Percentiles rank a stretch among this genome's conserved stretches.
These are phyloP conservation scores for Dictyostelium brefeldianum DNA, from an alignment of 78 protist genomes.

Conservation along the genomic window DNA sequence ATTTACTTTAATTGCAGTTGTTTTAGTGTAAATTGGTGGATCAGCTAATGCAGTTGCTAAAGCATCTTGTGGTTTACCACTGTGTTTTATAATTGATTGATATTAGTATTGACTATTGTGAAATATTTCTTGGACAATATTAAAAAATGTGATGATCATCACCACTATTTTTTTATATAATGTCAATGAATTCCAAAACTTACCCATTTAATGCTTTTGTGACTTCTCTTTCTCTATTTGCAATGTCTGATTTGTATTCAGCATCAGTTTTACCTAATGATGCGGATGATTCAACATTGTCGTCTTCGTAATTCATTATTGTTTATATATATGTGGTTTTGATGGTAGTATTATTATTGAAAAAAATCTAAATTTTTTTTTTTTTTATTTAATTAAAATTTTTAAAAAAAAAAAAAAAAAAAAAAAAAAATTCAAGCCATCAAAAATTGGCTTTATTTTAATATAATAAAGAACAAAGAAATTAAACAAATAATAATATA, in stretches of 20 bases:
- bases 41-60: conserved; percentile 46
- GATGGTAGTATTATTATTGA: neutral
- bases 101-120: neutral
- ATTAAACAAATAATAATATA: no score
- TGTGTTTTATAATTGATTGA: neutral
- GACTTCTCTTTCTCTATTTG: conserved; percentile 55
- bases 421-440: neutral
- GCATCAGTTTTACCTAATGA: conserved; percentile 69
- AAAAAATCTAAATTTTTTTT: neutral
- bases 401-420: conserved; percentile 7
- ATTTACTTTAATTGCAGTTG: conserved; percentile 64
- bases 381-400: neutral
- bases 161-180: neutral
- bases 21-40: conserved; percentile 73
- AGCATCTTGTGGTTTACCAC: conserved; percentile 71
- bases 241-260: conserved; percentile 65
- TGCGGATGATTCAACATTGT: conserved; percentile 23
- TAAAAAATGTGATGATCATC: neutral
- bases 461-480: no score
- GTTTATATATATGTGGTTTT: neutral
- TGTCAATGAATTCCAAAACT: neutral
- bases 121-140: no score
- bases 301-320: conserved; percentile 63
- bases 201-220: conserved; percentile 63
- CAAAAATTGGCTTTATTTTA: no score